Base-by-base conservation (phyloP, 208 protist genomes). In the Acanthamoeba divionensis region DNA sequence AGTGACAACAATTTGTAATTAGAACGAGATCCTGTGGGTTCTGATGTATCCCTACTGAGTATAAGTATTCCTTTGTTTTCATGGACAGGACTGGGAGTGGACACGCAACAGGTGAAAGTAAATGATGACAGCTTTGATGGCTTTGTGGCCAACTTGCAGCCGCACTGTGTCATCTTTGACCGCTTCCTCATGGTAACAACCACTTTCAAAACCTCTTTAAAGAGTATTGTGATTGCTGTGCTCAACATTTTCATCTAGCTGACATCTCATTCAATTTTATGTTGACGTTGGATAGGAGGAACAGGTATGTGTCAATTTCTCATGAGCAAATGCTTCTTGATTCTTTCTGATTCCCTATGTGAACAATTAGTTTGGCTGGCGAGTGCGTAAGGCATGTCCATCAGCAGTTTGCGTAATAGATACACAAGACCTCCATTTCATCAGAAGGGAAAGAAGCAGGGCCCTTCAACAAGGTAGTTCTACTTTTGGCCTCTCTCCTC, bases 91-190 rank as follows among this genome's bases (percentile, higher is more conserved):
- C 31, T 18, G n/a, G 48, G 36, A 2, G 75, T 45, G 12, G 31
- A 44, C 75, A 85, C 50, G 9, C 45, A 38, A 24, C 52, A 57
- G 15, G 75, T 63, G 48, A 62, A 12, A 38, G 75, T 63, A 9
- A 85, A 63, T 41, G 24, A 85, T 24, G 75, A 85, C 75, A 65
- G 50, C 52, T 85, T 85, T 24, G 48, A 85, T 33, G 52, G 24
- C 41, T 7, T 41, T 1, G 45, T 85, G 4, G 75, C 50, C 2
- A 13, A 85, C 18, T 10, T 85, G 31, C 41, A 45, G 75, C 75
- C 75, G 0, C 36, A 85, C 75, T 85, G 60, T 63, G 75, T 85
- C 26, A 57, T 85, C 75, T 85, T 85, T 15, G 75, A 85, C 21
- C 45, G 75, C 13, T 85, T 85, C 21, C 52, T 85, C 24, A 85